Conservation (phyloP, 768 basidiomycete species). For the Tephrocybe sp. region DNA sequence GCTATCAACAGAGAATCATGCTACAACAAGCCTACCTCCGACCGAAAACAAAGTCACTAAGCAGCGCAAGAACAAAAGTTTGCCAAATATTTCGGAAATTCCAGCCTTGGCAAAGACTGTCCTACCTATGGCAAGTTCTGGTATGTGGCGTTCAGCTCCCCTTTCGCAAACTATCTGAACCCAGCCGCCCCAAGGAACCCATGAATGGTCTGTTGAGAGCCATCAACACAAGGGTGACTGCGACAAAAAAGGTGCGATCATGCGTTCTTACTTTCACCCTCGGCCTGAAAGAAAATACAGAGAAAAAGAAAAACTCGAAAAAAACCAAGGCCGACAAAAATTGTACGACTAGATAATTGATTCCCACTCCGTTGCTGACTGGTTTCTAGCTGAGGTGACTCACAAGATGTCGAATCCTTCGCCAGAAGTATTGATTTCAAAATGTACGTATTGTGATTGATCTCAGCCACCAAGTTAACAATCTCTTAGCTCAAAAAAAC, state of each 20-base stretch:
- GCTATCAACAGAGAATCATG: not conserved
- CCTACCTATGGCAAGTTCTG: no score
- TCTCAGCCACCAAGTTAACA: not conserved
- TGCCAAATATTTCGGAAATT: not conserved
- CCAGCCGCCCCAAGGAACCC: not conserved
- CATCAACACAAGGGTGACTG: not conserved
- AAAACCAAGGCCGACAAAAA: not conserved
- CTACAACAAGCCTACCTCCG: not conserved
- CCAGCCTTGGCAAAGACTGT: no score
- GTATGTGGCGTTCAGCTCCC: not conserved
- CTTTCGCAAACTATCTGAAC: not conserved
- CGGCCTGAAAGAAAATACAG: constrained; percentile 4
- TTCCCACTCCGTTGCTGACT: not conserved
- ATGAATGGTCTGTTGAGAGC: not conserved
- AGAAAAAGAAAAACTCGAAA: constrained; percentile 4
- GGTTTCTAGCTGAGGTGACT: not conserved
- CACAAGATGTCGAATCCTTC: not conserved
- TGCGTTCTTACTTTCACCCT: not conserved
- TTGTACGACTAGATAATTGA: not conserved
- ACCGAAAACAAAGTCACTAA: not conserved
- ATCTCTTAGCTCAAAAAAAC: not conserved
- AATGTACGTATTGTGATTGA: not conserved
- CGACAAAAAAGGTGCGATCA: constrained; percentile 1
- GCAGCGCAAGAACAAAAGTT: not conserved
- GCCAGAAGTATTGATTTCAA: not conserved